Base-by-base conservation (phyloP, 2,329 filamentous ascomycete genomes). In the Alternaria metachromatica region DNA sequence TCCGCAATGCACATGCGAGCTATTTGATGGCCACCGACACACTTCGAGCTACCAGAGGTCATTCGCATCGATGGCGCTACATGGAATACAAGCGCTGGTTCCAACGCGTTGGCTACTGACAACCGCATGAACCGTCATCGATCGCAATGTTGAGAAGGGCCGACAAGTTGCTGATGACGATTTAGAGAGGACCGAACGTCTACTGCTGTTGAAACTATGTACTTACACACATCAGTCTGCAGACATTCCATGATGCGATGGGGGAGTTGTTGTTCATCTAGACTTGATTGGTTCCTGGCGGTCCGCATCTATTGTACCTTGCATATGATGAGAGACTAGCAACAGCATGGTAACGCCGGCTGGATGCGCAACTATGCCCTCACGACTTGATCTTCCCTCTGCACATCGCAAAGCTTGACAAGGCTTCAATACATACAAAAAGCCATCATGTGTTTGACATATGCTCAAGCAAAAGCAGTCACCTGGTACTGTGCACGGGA, bases 401-500 rank as follows among this genome's bases (percentile, higher is more conserved):
- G 20, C 33, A 20, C n/a, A 30, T 13, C 15, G 56, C 46, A 28
- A 49, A 28, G 3, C 33, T 58, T 11, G 15, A 43, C 26, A 33
- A 37, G 12, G 33, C 50, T 49, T 26, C 43, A 41, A 28, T 5
- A 55, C 18, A 37, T 13, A 43, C 6, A 20, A 25, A 46, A 18
- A 48, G 26, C 41, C 20, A 21, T 21, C n/a, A 37, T 43, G 30
- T 20, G 44, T 48, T 11, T 57, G 43, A 49, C 25, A 25, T 28
- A 37, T 26, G 48, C 48, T 59, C 48, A 41, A 46, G 20, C 46
- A 37, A 33, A 37, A 44, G 30, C 44, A 45, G 23, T 64, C 55
- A 54, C 21, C 49, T 58, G 49, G 46, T 28, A 50, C 30, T 28
- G 62, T 63, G 64, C 68, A 68, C 67, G 72, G 69, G 66, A 69